Evolutionary conservation across 768 basidiomycete genomes (phyloP), one percentile per base, ranked within the genome.

Genomic region (Dentipellis fragilis): DNA sequence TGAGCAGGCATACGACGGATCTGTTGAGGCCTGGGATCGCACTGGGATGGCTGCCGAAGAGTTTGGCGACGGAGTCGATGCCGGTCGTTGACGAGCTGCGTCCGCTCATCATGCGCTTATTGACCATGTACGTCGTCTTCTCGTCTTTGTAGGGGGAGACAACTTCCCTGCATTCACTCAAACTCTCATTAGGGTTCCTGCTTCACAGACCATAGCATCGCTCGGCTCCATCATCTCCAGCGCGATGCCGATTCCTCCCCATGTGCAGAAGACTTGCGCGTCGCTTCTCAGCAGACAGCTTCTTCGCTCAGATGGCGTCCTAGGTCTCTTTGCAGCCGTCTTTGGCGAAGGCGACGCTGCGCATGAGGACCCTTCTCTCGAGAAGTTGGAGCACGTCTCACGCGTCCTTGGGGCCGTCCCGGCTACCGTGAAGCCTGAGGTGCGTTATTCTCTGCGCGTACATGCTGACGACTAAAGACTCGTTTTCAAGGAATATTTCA

Each of bases 321-420:
- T 72, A 29, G 87, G 87, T 0, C 74, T 93, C 17, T 83, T 80
- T 59, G 73, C 76, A 10, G 85, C 86, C 10, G 71, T 90, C 1
- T 84, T 92, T 53, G 81, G 83, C 1, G 84, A 84, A 45, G 78
- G 78, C 37, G 80, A 81, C 17, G 58, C 68, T 0, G 61, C 63
- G 1, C 72, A 67, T 8, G 80, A 80, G 4, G 80, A 82, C 53
- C 73, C 78, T 2, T 75, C 76, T 2, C 63, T 89, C 4, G 80
- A 86, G 57, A 89, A 87, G 64, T 73, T 93, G 29, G 85, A 92
- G 57, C 84, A 85, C 54, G 73, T 91, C 35, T 76, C 87, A 17
- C 73, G 72, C 6, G 75, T 89, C 17, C 65, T 96, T 50, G 74
- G 72, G 45, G 71, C 81, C n/a, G 73, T 84, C 11, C 91, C 92